Base-by-base conservation (phyloP, 257 asterid genomes). In the Handroanthus guayacan region DNA sequence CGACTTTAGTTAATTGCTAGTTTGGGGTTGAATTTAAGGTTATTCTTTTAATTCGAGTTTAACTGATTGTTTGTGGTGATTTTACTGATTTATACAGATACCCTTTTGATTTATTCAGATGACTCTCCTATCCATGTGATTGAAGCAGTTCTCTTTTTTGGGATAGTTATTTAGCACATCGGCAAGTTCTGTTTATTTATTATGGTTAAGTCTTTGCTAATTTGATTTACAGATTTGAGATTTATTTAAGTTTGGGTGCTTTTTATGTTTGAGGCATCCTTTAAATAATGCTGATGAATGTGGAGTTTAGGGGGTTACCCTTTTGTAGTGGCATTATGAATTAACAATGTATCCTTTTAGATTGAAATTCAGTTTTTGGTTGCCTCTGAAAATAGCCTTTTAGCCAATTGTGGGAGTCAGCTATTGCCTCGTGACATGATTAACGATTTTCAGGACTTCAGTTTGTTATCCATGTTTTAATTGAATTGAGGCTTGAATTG, bases 11-110 rank as follows among this genome's bases (percentile, higher is more conserved):
- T 52, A 39, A 36, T 60, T 34, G 73, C 72, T 64, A 17, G 34
- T 74, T 71, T 57, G 69, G 65, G 62, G 66, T 67, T 80, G 72
- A 74, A 31, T 61, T 75, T 67, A 56, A 60, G 44, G 66, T 14
- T 52, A 7, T 37, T 60, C 44, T 5, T 69, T 44, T 41, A 50
- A 41, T 70, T 58, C 39, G 67, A 56, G 72, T 48, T 31, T 44
- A 55, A 16, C 31, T 39, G 18, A 41, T 62, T 56, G 67, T 54
- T 41, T 47, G 43, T 56, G n/a, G 69, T 43, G 45, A 36, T 67
- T 78, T 55, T 72, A 2, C 66, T 55, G 38, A 36, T 78, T 58
- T 10, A 56, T 56, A n/a, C 67, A 36, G 69, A 68, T 61, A 4
- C 48, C 80, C 45, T 65, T 25, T 70, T 45, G 78, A 51, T 75